Evolutionary conservation across 148 eudicot species (phyloP).

Genomic region (Amaranthus cruentus): DNA sequence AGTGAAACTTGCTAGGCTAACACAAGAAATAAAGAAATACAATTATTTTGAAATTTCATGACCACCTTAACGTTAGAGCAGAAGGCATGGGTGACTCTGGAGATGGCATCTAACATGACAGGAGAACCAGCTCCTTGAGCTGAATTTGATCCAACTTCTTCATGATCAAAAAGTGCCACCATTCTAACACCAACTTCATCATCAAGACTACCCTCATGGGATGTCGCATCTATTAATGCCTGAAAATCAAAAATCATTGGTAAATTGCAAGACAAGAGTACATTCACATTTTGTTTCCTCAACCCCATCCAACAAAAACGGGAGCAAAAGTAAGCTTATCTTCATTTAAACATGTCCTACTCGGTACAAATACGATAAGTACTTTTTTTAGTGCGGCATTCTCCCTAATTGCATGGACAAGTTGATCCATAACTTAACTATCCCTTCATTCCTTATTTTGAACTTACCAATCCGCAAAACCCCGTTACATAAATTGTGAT

Average conservation of each 20-base stretch:
- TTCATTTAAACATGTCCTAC: background rate
- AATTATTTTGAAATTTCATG: background rate
- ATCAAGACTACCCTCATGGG: slow-evolving; percentile 66
- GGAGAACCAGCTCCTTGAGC: slow-evolving; percentile 99
- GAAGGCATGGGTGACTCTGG: slow-evolving; percentile 73
- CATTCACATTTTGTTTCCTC: background rate
- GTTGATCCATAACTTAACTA: too few species aligned
- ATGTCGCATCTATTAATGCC: slow-evolving; percentile 86
- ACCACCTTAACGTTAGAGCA: slow-evolving; percentile 53
- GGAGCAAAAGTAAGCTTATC: background rate
- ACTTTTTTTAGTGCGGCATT: background rate
- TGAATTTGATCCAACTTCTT: slow-evolving; percentile 92
- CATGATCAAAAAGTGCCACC: slow-evolving; percentile 96
- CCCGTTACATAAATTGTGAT: too few species aligned
- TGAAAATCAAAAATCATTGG: slow-evolving; percentile 26
- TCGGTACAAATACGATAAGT: background rate
- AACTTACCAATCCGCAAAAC: too few species aligned
- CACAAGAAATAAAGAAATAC: background rate
- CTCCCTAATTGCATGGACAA: background rate
- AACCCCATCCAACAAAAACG: background rate
- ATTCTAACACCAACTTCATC: slow-evolving; percentile 88
- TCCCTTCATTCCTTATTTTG: too few species aligned
- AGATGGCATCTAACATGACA: slow-evolving; percentile 79
- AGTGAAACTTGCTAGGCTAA: background rate
- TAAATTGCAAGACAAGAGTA: background rate